phyloP scores from a whole-genome alignment of 225 moss, liverwort and hornwort genomes.

The Antitrichia curtipendula region DNA sequence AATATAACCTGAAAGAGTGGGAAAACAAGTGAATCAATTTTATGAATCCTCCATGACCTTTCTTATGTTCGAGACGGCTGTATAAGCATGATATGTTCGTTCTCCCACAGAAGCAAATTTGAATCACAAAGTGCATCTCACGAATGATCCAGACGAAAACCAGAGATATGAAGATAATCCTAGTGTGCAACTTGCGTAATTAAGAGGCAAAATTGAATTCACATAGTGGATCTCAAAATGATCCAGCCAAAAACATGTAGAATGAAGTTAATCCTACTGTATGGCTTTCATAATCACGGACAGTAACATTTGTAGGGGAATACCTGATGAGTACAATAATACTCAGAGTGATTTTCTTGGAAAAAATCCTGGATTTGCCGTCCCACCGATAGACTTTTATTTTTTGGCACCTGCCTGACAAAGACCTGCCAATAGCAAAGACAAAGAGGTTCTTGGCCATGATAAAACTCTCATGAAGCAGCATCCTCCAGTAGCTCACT shows the following conservation, averaged over 20 bases:
- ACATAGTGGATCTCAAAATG: not conserved
- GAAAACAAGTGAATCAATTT: not conserved
- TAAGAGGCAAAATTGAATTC: not conserved
- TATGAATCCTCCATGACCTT: not conserved
- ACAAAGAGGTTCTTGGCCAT: not conserved
- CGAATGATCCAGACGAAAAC: not conserved
- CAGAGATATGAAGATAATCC: not conserved
- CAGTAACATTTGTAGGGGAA: not conserved
- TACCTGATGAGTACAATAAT: slow-evolving; percentile 62
- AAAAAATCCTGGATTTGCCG: slow-evolving; percentile 53
- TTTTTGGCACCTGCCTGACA: slow-evolving; percentile 58
- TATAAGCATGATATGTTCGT: not conserved
- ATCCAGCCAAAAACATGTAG: not conserved
- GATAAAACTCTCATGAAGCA: not conserved
- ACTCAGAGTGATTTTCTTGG: slow-evolving; percentile 32
- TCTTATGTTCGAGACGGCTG: not conserved
- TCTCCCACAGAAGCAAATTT: not conserved
- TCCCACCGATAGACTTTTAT: slow-evolving; percentile 17
- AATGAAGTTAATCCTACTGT: not conserved
- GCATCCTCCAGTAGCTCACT: not conserved
- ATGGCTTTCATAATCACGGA: not conserved
- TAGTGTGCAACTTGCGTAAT: not conserved
- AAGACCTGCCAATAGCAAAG: slow-evolving; percentile 34
- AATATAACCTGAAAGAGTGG: not conserved
- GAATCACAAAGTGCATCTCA: not conserved